Conservation (phyloP, 2,329 filamentous ascomycete species). For the Calonectria pauciramosa region DNA sequence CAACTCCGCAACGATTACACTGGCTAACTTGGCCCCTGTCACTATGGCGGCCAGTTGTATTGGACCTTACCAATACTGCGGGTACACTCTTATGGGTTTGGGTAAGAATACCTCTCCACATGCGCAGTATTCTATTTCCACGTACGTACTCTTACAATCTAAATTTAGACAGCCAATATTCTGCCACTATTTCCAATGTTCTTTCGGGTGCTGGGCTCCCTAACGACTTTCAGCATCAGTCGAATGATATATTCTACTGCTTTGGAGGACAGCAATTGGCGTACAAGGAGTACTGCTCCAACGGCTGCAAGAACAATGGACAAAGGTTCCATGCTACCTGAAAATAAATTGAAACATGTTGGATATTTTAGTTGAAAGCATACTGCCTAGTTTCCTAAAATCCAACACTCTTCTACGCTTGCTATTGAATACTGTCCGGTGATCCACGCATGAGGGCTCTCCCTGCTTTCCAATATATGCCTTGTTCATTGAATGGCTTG, state of each 20-base stretch:
- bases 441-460: too few relatives aligned
- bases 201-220: not conserved
- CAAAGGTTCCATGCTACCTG: not conserved
- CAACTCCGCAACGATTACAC: not conserved
- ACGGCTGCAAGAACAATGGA: not conserved
- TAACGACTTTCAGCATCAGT: not conserved
- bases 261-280: not conserved
- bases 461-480: too few relatives aligned
- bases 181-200: not conserved
- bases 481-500: too few relatives aligned
- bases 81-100: not conserved
- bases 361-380: too few relatives aligned
- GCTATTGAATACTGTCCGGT: too few relatives aligned
- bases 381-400: too few relatives aligned
- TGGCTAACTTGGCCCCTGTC: not conserved
- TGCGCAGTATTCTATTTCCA: not conserved
- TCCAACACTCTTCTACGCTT: too few relatives aligned
- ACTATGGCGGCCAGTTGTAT: not conserved
- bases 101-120: not conserved
- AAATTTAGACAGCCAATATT: not conserved
- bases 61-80: not conserved
- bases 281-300: not conserved
- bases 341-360: not conserved
- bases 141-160: not conserved
- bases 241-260: not conserved